Conservation (phyloP, 768 basidiomycete genomes). For the Cystobasidium tubakii region DNA sequence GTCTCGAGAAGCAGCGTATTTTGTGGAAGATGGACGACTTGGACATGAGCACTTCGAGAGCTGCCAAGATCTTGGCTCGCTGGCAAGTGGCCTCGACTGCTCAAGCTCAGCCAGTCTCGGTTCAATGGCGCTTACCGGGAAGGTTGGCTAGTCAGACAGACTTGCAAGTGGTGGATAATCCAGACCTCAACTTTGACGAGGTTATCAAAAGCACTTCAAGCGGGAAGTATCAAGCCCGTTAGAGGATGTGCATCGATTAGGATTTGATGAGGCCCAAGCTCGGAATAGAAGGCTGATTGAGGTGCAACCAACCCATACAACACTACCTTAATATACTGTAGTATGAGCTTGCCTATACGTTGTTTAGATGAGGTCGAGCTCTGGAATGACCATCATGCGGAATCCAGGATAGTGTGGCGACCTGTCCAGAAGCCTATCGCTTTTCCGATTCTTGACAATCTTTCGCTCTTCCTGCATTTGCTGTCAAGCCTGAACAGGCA, state of each 20-base stretch:
- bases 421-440: no score
- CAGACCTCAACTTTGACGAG: slow-evolving; percentile 14
- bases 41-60: slow-evolving; percentile 1
- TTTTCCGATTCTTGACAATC: neutral
- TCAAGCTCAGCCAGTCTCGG: slow-evolving; percentile 46
- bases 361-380: no score
- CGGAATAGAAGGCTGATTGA: no score
- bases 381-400: no score
- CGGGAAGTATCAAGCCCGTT: slow-evolving; percentile 31
- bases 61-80: slow-evolving; percentile 49
- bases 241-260: neutral
- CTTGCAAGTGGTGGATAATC: slow-evolving; percentile 47
- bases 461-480: neutral
- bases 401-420: no score
- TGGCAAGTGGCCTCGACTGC: slow-evolving; percentile 45
- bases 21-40: slow-evolving; percentile 46
- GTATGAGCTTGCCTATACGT: no score
- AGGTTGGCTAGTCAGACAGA: slow-evolving; percentile 48
- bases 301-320: neutral
- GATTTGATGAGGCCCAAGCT: no score
- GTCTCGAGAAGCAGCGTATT: slow-evolving; percentile 46
- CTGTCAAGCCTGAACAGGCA: neutral
- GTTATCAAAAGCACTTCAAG: slow-evolving; percentile 23
- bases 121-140: slow-evolving; percentile 48
- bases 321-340: neutral